Percentiles rank a stretch among this genome's conserved stretches.
Conservation (phyloP, 2,329 filamentous ascomycete species). For the Aspergillus quadrilineatus region DNA sequence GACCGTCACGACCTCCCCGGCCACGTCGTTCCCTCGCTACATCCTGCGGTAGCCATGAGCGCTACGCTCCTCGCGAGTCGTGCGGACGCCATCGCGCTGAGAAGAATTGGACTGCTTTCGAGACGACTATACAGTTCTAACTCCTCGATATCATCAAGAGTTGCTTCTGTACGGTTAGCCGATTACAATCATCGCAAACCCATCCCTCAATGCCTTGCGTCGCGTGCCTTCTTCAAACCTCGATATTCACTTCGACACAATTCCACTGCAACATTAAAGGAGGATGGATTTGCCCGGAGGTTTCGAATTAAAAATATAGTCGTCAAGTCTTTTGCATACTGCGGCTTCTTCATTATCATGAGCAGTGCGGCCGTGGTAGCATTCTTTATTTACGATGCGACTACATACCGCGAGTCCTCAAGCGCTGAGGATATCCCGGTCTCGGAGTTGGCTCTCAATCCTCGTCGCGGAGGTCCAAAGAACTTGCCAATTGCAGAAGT, state of each 20-base stretch:
- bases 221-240: conserved; percentile 22
- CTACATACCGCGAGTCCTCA: conserved; percentile 76
- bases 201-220: conserved; percentile 24
- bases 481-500: conserved; percentile 89
- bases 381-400: conserved; percentile 93
- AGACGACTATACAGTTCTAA: conserved; percentile 22
- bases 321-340: conserved; percentile 67
- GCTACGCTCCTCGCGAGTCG: conserved; percentile 33
- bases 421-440: conserved; percentile 72
- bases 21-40: conserved; percentile 1
- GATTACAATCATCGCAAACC: conserved; percentile 21
- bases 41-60: conserved; percentile 26
- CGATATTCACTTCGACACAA: conserved; percentile 32
- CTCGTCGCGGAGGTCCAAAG: conserved; percentile 83
- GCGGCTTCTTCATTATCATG: conserved; percentile 74
- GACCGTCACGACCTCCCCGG: conserved; percentile 12
- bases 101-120: conserved; percentile 26
- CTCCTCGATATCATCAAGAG: conserved; percentile 10
- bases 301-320: conserved; percentile 51
- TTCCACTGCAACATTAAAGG: conserved; percentile 25
- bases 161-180: conserved; percentile 21
- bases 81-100: conserved; percentile 28
- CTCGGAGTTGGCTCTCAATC: conserved; percentile 78
- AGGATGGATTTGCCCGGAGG: conserved; percentile 24
- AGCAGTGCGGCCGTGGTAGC: conserved; percentile 67